Conservation (phyloP, 495 filamentous ascomycete genomes). For the Neurospora pannonica region DNA sequence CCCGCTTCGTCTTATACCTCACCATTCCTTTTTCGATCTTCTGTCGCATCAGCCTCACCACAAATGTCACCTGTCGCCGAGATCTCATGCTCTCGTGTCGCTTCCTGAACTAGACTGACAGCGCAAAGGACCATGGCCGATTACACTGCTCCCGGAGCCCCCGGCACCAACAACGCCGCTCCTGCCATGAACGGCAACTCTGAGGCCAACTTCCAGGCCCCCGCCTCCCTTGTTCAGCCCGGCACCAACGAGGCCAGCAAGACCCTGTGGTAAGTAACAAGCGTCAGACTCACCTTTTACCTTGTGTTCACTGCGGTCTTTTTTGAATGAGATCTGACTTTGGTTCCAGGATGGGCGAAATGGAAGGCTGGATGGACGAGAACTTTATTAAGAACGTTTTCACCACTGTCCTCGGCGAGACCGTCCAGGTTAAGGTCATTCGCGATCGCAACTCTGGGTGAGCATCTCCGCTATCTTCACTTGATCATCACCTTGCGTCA, state of each 20-base stretch:
- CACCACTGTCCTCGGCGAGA: constrained; percentile 74
- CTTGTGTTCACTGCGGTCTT: neutral
- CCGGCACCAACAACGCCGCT: constrained; percentile 15
- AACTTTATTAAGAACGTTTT: constrained; percentile 94
- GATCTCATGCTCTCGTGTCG: neutral
- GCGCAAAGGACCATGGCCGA: constrained; percentile 18
- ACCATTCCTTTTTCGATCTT: neutral
- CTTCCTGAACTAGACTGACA: neutral
- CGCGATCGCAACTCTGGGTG: constrained; percentile 99
- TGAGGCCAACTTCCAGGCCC: constrained; percentile 10
- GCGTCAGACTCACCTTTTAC: neutral
- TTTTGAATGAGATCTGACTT: constrained; percentile 10
- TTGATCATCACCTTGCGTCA: neutral
- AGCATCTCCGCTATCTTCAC: constrained; percentile 22
- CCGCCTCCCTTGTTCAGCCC: constrained; percentile 6
- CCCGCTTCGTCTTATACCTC: neutral
- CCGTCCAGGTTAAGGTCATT: constrained; percentile 99
- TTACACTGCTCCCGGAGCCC: constrained; percentile 12
- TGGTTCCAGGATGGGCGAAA: constrained; percentile 87
- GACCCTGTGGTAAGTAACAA: constrained; percentile 33
- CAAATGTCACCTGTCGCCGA: neutral
- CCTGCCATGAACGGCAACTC: constrained; percentile 22
- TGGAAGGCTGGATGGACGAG: constrained; percentile 99
- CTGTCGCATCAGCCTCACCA: neutral
- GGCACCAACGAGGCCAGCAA: constrained; percentile 21